Evolutionary conservation across 2,329 filamentous ascomycete genomes (phyloP), one percentile per base, ranked within the genome.

Genomic region (Mollisiaceae sp.): DNA sequence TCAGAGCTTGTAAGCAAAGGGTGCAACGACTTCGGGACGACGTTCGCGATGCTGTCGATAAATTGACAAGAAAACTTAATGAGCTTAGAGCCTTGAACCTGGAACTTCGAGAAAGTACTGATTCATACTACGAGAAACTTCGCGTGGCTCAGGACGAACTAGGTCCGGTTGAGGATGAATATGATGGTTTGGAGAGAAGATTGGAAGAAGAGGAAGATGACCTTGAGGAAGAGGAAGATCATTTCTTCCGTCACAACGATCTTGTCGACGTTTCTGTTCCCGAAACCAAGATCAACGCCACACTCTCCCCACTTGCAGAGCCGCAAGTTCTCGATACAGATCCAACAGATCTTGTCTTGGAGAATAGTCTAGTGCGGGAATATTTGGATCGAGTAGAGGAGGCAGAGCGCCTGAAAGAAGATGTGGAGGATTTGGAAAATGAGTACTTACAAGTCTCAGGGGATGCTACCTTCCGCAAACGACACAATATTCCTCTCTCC

Each of bases 141-240:
- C 65, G 69, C 22, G 20, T 57, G 14, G 65, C 64, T 1, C 67
- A 72, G 60, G 69, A 73, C 38, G 32, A 64, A 20, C 63, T 73
- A 4, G 70, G 67, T 2, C 65, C 67, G 5, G 66, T 50, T 2
- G 71, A 73, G 36, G 55, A 69, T 50, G 58, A 47, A 20, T 67
- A 70, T 43, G 69, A 67, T 38, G 43, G 12, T 18, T 45, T 71
- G 14, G 71, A 72, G 36, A 60, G 36, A 15, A 55, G 59, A 18
- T 60, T 72, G n/a, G 62, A 65, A 3, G 47, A 63, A 8, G 69
- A 71, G 39, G 71, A 71, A 50, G 24, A 65, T 22, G 63, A 68
- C 12, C 60, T 72, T 0, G 70, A 73, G 45, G 52, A 68, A 43
- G 69, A 73, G 50, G 72, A 74, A 63, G 36, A 64, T 8, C 61